Evolutionary conservation across 306 rosid species (phyloP), one percentile per base, ranked within the genome.

Genomic region (Malus sieversii): DNA sequence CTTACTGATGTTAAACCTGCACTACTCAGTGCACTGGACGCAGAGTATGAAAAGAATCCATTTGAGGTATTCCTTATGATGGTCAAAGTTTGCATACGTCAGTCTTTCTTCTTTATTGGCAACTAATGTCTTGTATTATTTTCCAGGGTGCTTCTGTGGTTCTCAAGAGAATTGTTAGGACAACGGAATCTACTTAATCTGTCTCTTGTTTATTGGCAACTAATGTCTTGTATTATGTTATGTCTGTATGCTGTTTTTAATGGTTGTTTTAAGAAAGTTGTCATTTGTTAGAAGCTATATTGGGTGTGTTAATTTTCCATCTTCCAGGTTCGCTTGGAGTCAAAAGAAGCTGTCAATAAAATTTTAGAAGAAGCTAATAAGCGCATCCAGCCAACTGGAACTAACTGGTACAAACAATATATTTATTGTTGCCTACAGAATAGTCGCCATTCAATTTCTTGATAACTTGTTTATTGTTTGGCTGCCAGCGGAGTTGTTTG

Each of bases 1-100:
- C 97, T 96, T 69, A 68, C 91, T 4, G 98, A 96, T 65, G 99
- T 96, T 55, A 96, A 96, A 83, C 99, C 99, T 81, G 99, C 99
- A 78, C 87, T 96, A 48, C 98, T 96, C 70, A 96, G 96, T 91
- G 90, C 93, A 74, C 91, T 96, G 75, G 99, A 96, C 66, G 72
- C 89, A 4, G 98, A 96, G 84, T 96, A 90, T 81, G 99, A 90
- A 78, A 96, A 91, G 77, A 92, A 92, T 79, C 96, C 98, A 33
- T 96, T 82, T 63, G 99, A 96, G 94, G 99, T 89, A 85, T 73
- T 69, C 51, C 35, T 58, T 72, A 61, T 75, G 72, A 46, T 77
- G 29, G 70, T 55, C 65, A 44, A 55, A 68, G 63, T 68, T 75
- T 75, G 40, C 58, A 70, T 77, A 20, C 40, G 40, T 40, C n/a